Percentiles rank a stretch among this genome's conserved stretches.
phyloP scores from a whole-genome alignment of 352 stramenopile genomes.

The Globisporangium alternatum region DNA sequence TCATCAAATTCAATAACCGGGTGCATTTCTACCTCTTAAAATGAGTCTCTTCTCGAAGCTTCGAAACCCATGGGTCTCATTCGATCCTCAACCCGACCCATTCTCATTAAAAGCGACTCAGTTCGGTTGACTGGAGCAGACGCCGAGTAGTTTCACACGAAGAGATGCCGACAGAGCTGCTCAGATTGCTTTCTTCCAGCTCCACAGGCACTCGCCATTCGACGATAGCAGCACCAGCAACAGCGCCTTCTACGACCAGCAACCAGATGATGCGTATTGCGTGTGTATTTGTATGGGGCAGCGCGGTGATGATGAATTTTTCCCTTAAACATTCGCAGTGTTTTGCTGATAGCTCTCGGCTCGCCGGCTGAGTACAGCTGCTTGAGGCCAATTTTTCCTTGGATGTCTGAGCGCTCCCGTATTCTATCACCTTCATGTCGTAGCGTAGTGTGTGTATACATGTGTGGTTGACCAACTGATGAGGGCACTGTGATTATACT shows the following conservation, averaged over 20 bases:
- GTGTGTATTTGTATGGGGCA: conserved; percentile 14
- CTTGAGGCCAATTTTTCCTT: conserved; percentile 61
- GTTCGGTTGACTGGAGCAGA: conserved; percentile 9
- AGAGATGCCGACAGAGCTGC: not conserved
- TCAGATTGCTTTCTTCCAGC: conserved; percentile 9
- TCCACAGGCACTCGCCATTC: not conserved
- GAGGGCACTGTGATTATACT: conserved; percentile 61
- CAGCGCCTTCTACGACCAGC: not conserved
- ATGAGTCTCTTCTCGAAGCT: not conserved
- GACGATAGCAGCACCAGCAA: not conserved
- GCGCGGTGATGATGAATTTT: conserved; percentile 74
- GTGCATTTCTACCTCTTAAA: not conserved
- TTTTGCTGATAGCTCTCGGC: conserved; percentile 23
- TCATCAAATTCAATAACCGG: not conserved
- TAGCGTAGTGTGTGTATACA: not conserved
- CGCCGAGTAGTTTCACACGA: conserved; percentile 1
- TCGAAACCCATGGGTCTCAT: not conserved
- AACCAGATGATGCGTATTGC: not conserved
- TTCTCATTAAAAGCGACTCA: not conserved
- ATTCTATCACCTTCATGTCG: conserved; percentile 16
- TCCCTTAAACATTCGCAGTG: conserved; percentile 78
- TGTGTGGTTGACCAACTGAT: not conserved
- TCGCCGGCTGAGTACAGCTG: conserved; percentile 54
- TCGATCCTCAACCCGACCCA: not conserved
- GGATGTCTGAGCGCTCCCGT: conserved; percentile 53